phyloP scores from a whole-genome alignment of 129 eudicot species.

The Artemisia tridentata region DNA sequence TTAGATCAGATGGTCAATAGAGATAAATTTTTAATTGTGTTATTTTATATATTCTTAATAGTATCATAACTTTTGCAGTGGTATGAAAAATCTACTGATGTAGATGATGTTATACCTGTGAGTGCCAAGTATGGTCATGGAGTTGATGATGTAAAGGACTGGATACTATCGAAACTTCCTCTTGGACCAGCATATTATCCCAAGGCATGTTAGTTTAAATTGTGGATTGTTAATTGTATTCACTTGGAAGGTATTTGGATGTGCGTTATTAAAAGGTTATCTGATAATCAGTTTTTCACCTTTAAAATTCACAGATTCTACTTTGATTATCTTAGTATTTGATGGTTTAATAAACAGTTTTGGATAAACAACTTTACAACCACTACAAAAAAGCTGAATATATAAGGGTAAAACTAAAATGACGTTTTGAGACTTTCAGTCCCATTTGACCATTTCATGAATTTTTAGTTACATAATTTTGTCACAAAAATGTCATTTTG shows the following conservation, averaged over 20 bases:
- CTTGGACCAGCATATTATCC: slow-evolving; percentile 86
- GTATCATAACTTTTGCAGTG: slow-evolving; percentile 55
- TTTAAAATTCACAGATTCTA: background rate
- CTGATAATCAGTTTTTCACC: background rate
- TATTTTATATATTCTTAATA: no score
- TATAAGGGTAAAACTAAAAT: no score
- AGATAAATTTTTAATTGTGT: background rate
- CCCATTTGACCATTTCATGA: background rate
- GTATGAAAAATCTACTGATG: slow-evolving; percentile 88
- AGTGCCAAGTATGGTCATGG: slow-evolving; percentile 99
- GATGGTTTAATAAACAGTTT: background rate
- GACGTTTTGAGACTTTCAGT: background rate
- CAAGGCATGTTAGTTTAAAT: slow-evolving; percentile 50
- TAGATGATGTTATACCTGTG: slow-evolving; percentile 96
- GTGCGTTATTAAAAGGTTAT: background rate
- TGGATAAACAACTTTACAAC: background rate
- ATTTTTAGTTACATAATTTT: no score
- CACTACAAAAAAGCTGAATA: background rate
- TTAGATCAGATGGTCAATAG: background rate
- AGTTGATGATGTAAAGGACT: slow-evolving; percentile 92
- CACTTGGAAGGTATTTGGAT: background rate
- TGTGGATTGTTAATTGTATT: slow-evolving; percentile 1
- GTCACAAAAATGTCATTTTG: background rate
- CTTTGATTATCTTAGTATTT: background rate
- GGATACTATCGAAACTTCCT: slow-evolving; percentile 98